Evolutionary conservation across 805 yeast species (phyloP).

Genomic region (Candida boleticola): DNA sequence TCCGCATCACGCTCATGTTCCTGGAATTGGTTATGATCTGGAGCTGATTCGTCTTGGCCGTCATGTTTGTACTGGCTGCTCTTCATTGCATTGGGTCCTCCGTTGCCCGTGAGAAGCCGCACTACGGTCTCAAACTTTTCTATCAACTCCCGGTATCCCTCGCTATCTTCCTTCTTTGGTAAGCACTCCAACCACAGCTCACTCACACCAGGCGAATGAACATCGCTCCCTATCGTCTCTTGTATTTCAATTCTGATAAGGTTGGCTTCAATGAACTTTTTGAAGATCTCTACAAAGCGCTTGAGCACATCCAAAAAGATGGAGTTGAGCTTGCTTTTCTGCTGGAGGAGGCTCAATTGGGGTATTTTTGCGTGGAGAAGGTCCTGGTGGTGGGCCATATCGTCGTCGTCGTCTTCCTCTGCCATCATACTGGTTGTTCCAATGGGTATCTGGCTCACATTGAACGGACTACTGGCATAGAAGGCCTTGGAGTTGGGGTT

Average conservation of each 20-base stretch:
- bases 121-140: slow-evolving; percentile 29
- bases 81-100: not conserved
- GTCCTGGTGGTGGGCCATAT: not conserved
- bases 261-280: slow-evolving; percentile 27
- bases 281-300: slow-evolving; percentile 28
- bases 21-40: not conserved
- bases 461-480: slow-evolving; percentile 30
- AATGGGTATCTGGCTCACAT: slow-evolving; percentile 9
- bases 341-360: slow-evolving; percentile 27
- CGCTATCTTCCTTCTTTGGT: slow-evolving; percentile 31
- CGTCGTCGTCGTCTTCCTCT: slow-evolving; percentile 7
- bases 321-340: slow-evolving; percentile 29
- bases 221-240: slow-evolving; percentile 27
- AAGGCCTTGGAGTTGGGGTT: slow-evolving; percentile 10
- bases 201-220: slow-evolving; percentile 12
- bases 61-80: not conserved
- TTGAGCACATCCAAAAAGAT: slow-evolving; percentile 36
- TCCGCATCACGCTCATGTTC: not conserved
- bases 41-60: slow-evolving; percentile 1
- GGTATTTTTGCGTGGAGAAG: slow-evolving; percentile 14
- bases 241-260: slow-evolving; percentile 24
- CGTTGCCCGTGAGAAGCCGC: not conserved
- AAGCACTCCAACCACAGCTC: slow-evolving; percentile 17
- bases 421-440: slow-evolving; percentile 14
- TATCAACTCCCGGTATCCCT: slow-evolving; percentile 25